Percentiles rank a stretch among this genome's conserved stretches.
These are phyloP conservation scores for Globisporangium lucens DNA, from an alignment of 352 stramenopile species.

Conservation along the genomic window DNA sequence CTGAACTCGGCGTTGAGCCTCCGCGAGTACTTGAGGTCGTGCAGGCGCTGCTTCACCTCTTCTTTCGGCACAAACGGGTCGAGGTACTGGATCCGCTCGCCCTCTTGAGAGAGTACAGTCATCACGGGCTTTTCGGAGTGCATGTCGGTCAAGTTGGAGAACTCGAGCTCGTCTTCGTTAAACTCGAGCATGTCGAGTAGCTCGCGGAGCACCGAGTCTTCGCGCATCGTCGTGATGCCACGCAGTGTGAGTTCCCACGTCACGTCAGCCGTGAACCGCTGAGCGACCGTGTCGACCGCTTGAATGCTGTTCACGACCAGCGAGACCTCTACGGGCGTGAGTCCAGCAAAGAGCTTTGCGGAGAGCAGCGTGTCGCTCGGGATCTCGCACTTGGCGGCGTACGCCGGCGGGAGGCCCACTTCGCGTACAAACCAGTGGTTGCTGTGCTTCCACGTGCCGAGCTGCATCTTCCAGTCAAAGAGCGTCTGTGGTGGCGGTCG, in stretches of 20 bases:
- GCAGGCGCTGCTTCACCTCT: not conserved
- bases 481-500: conserved; percentile 20
- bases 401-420: conserved; percentile 24
- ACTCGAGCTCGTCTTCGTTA: conserved; percentile 29
- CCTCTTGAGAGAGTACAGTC: conserved; percentile 1
- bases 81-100: conserved; percentile 13
- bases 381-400: not conserved
- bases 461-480: conserved; percentile 62
- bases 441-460: conserved; percentile 38
- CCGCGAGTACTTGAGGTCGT: conserved; percentile 25
- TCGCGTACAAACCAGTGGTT: conserved; percentile 55
- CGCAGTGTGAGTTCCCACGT: conserved; percentile 30
- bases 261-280: conserved; percentile 29
- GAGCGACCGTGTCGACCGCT: conserved; percentile 26
- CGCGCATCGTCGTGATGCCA: conserved; percentile 27
- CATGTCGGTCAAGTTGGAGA: conserved; percentile 26
- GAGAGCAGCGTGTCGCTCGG: conserved; percentile 4
- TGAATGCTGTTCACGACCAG: conserved; percentile 27
- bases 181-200: conserved; percentile 30
- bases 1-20: conserved; percentile 28
- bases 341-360: conserved; percentile 22
- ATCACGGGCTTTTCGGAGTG: conserved; percentile 11
- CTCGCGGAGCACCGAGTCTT: conserved; percentile 29
- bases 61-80: conserved; percentile 13
- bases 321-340: conserved; percentile 20